Evolutionary conservation across 1,139 yeast genomes (phyloP), one percentile per base, ranked within the genome.

Genomic region (Entelexis paramagnoliae): DNA sequence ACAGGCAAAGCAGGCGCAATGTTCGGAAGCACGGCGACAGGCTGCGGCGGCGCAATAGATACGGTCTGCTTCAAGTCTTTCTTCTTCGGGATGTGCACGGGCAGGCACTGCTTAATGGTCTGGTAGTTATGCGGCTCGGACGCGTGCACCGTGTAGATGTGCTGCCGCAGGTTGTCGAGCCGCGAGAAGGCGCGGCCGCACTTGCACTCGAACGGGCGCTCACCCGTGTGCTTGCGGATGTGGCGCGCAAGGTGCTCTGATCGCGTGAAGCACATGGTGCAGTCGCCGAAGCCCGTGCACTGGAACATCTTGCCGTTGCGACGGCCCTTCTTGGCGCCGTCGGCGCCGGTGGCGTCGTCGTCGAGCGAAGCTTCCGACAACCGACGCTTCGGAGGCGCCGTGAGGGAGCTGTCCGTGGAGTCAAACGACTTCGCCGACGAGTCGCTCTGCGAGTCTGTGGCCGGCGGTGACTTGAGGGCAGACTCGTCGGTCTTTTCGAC

Each of bases 171-270:
- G 64, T 89, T 89, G 67, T 89, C 97, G 58, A 87, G 71, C 46
- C 96, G 74, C 29, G 91, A 81, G 64, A 89, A 89, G 63, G 81
- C 78, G 62, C 88, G 80, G 43, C 80, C 74, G 67, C 97, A 89
- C 48, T 84, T 84, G 66, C 97, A 89, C 52, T 86, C 80, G 66
- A 87, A 89, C 1, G 97, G 97, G 52, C 95, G 74, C 66, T 89
- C 97, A 43, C 96, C 97, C 1, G 96, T 88, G 65, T 88, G 97
- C 63, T 88, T 89, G 49, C 96, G 72, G 51, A 87, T 83, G 69
- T 88, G 97, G 56, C 97, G 75, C 2, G 96, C 95, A 60, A 89
- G 73, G 67, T 89, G 96, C 65, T 89, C 96, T 17, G 87, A 80
- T 55, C 95, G 70, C 2, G 94, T 85, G 65, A 88, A 89, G 13